Percentiles rank a stretch among this genome's conserved stretches.
phyloP scores from a whole-genome alignment of 1,284 basidiomycete species.

The Trametes versicolor region DNA sequence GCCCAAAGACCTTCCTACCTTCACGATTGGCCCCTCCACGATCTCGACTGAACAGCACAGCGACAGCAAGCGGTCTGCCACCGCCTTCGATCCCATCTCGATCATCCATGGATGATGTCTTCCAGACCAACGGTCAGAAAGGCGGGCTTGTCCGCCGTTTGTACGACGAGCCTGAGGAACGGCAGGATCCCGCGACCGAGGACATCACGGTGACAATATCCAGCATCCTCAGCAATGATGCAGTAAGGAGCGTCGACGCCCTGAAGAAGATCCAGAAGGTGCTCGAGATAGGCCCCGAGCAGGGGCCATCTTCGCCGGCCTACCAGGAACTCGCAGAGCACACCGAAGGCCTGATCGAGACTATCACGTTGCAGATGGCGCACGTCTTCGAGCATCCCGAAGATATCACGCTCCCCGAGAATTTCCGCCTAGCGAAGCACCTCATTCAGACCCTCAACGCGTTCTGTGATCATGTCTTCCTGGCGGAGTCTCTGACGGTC shows the following conservation, averaged over 20 bases:
- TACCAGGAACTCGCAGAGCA: slow-evolving; percentile 86
- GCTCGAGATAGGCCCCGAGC: slow-evolving; percentile 77
- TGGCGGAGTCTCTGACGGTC: slow-evolving; percentile 85
- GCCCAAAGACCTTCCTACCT: slow-evolving; percentile 73
- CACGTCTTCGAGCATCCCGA: slow-evolving; percentile 87
- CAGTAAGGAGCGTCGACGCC: slow-evolving; percentile 89
- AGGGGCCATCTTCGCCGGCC: slow-evolving; percentile 69
- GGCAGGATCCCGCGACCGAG: slow-evolving; percentile 48
- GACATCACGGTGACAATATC: slow-evolving; percentile 83
- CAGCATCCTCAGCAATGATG: slow-evolving; percentile 86
- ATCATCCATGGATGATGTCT: slow-evolving; percentile 28
- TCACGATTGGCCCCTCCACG: slow-evolving; percentile 75
- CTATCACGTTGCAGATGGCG: slow-evolving; percentile 88
- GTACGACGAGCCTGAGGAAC: slow-evolving; percentile 25
- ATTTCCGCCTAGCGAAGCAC: slow-evolving; percentile 94
- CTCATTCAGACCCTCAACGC: slow-evolving; percentile 94
- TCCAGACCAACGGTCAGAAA: slow-evolving; percentile 28
- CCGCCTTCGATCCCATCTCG: slow-evolving; percentile 26
- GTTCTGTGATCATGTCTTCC: slow-evolving; percentile 86
- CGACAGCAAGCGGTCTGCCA: slow-evolving; percentile 21
- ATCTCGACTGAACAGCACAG: slow-evolving; percentile 45
- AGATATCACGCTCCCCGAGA: slow-evolving; percentile 76
- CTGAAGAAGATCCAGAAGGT: slow-evolving; percentile 92
- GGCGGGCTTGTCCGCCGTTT: slow-evolving; percentile 16
- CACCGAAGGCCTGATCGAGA: slow-evolving; percentile 88